Base-by-base conservation (phyloP, 495 filamentous ascomycete species). In the Delitschia confertaspora region DNA sequence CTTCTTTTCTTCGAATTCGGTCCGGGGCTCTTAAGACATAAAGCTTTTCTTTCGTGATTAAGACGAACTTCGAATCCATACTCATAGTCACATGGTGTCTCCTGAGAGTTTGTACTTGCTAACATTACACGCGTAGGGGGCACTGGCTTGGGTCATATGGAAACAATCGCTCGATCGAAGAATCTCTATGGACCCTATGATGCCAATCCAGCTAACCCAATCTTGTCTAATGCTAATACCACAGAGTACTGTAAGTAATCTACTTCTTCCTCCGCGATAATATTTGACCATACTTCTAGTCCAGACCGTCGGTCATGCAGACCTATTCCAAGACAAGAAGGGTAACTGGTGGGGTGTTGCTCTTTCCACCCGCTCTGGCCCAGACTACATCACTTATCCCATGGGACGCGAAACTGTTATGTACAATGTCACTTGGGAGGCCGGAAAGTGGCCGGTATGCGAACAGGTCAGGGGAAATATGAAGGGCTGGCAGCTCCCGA, bases 371-470 rank as follows among this genome's bases (percentile, higher is more conserved):
- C 65, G 77, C 23, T 54, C 45, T 1, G 58, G 58, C 13, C 56
- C 56, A 3, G 52, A 49, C 11, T 60, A 53, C 35, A 32, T 65
- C n/a, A 65, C 69, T 31, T 76, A 70, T 48, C 72, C 74, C 18
- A 77, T 80, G 74, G 76, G 73, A 17, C 57, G 77, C 0, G 78
- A 80, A 57, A 75, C 73, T 0, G 60, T 77, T 17, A 60, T 82
- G 37, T 65, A 67, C 2, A 64, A 72, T 0, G 73, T 73, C 0
- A 61, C 55, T 21, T 82, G 75, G 77, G 42, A 60, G 1, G 42
- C 57, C 0, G 64, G 56, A 2, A 42, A 67, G 22, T 70, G 61
- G 50, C 71, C 71, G 0, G 34, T 65, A 6, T 66, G 63, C 46
- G 60, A 68, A 13, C 61, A 58, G 3, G 61, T 77, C 52, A 50